Evolutionary conservation across 78 protist genomes (phyloP).

Genomic region (Pigoraptor vietnamica): DNA sequence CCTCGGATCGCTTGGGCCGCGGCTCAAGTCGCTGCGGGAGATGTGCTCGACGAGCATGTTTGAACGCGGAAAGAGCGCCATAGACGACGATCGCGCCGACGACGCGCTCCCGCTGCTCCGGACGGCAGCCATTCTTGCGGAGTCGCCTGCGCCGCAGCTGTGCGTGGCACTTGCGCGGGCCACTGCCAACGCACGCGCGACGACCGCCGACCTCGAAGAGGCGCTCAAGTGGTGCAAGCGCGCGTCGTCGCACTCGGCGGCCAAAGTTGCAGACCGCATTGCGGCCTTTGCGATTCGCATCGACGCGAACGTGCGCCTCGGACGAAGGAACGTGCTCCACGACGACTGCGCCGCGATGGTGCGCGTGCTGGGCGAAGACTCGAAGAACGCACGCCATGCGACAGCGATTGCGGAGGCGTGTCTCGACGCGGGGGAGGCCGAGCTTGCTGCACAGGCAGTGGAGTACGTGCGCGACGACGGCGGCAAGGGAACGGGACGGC

Average conservation of each 20-base stretch:
- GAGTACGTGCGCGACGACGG: not conserved
- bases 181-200: not conserved
- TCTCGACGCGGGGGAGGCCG: not conserved
- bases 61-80: not conserved
- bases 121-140: not conserved
- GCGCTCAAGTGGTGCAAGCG: not conserved
- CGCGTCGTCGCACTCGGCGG: not conserved
- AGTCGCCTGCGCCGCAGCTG: not conserved
- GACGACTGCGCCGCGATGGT: not conserved
- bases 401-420: not conserved
- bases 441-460: not conserved
- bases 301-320: not conserved
- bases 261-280: not conserved
- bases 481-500: not conserved
- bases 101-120: not conserved
- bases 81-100: not conserved
- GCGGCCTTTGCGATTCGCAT: not conserved
- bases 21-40: not conserved
- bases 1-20: not conserved
- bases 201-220: not conserved
- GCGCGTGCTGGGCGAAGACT: not conserved
- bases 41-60: not conserved
- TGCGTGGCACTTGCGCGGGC: not conserved
- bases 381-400: not conserved
- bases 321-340: not conserved